Evolutionary conservation across 768 basidiomycete species (phyloP).

Genomic region (Galerina marginata): DNA sequence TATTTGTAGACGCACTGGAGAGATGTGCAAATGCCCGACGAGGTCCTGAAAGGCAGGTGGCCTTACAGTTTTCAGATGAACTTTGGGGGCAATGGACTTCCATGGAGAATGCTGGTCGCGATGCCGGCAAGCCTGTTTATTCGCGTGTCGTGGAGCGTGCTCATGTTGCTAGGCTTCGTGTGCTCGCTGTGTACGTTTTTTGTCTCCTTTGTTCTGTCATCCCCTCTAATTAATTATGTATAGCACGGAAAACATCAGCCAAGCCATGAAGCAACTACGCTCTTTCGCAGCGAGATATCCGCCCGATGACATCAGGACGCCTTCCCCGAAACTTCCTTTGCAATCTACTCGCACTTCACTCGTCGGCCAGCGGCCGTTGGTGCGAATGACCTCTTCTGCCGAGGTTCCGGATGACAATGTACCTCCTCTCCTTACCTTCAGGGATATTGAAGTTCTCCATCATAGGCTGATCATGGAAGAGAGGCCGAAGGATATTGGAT

Average conservation of each 20-base stretch:
- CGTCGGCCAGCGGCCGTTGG: conserved; percentile 62
- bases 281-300: conserved; percentile 71
- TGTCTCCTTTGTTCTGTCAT: background rate
- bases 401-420: conserved; percentile 78
- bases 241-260: conserved; percentile 55
- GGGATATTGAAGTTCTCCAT: conserved; percentile 81
- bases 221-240: conserved; percentile 8
- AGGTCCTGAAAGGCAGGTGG: conserved; percentile 51
- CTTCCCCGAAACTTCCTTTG: conserved; percentile 48
- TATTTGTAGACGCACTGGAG: conserved; percentile 72
- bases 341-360: conserved; percentile 67
- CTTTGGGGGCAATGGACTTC: conserved; percentile 71
- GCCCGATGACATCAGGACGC: conserved; percentile 51
- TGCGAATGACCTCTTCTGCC: conserved; percentile 65
- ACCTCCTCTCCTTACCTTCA: conserved; percentile 78
- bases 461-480: conserved; percentile 61
- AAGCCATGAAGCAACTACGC: conserved; percentile 61
- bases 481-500: conserved; percentile 57
- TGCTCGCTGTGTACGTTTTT: conserved; percentile 60
- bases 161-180: conserved; percentile 70
- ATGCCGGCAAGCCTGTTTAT: conserved; percentile 34
- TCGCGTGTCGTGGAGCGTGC: conserved; percentile 69
- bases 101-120: conserved; percentile 46
- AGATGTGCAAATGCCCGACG: conserved; percentile 54
- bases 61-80: conserved; percentile 57